phyloP scores from a whole-genome alignment of 2,329 filamentous ascomycete species.

The Verticillium dahliae region DNA sequence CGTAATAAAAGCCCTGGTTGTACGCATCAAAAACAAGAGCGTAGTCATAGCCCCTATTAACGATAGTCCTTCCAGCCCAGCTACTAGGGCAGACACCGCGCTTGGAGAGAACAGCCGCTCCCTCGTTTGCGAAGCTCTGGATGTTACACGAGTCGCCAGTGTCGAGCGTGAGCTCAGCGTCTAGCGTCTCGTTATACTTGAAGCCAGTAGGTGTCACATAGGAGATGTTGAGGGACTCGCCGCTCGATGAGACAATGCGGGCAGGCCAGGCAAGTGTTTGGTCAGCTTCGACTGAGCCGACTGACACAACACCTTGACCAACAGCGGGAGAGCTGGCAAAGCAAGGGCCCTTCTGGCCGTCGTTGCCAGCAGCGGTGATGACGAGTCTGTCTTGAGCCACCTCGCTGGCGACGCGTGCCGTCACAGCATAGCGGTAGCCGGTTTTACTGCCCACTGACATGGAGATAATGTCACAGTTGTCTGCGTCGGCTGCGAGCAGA shows the following conservation, averaged over 20 bases:
- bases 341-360: slow-evolving; percentile 3
- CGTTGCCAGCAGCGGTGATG: slow-evolving; percentile 6
- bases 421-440: slow-evolving; percentile 8
- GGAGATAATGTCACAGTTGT: slow-evolving; percentile 15
- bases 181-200: slow-evolving; percentile 10
- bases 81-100: slow-evolving; percentile 5
- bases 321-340: slow-evolving; percentile 7
- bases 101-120: slow-evolving; percentile 7
- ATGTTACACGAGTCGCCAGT: slow-evolving; percentile 11
- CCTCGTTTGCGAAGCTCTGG: neutral
- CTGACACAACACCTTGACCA: neutral
- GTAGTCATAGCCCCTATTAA: slow-evolving; percentile 8
- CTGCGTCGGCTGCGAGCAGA: slow-evolving; percentile 13
- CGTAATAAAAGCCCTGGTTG: slow-evolving; percentile 14
- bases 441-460: slow-evolving; percentile 11
- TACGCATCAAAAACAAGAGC: slow-evolving; percentile 11
- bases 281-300: slow-evolving; percentile 7
- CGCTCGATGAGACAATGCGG: slow-evolving; percentile 5
- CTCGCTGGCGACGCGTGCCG: slow-evolving; percentile 4
- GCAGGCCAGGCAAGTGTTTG: slow-evolving; percentile 13
- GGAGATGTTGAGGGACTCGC: slow-evolving; percentile 5
- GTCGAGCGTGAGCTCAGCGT: slow-evolving; percentile 7
- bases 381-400: slow-evolving; percentile 8
- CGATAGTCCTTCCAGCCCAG: neutral
- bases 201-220: slow-evolving; percentile 10